phyloP scores from a whole-genome alignment of 345 rosid genomes.

The Acer negundo region DNA sequence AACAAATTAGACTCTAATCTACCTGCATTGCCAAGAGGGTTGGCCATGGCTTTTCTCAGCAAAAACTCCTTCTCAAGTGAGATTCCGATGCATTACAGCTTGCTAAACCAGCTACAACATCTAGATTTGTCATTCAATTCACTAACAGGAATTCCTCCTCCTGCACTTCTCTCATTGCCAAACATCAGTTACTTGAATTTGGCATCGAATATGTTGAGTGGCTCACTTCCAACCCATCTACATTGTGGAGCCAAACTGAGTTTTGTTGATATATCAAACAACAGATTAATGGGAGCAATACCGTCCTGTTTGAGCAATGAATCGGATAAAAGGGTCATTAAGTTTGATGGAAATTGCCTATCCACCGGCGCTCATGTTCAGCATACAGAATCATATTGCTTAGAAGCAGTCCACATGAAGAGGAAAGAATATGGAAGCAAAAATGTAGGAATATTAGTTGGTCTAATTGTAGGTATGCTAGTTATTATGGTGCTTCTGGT shows the following conservation, averaged over 20 bases:
- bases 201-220: constrained; percentile 55
- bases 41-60: constrained; percentile 38
- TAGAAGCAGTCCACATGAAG: constrained; percentile 31
- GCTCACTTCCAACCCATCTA: constrained; percentile 49
- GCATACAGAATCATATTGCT: constrained; percentile 54
- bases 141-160: constrained; percentile 38
- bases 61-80: constrained; percentile 50
- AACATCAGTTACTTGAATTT: constrained; percentile 57
- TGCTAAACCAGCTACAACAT: constrained; percentile 38
- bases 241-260: constrained; percentile 54
- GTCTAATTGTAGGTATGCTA: constrained; percentile 37
- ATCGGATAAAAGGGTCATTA: constrained; percentile 30
- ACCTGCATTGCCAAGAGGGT: constrained; percentile 44
- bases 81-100: constrained; percentile 38
- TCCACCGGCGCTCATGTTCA: constrained; percentile 44
- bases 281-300: constrained; percentile 55
- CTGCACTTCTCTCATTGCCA: constrained; percentile 51
- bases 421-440: constrained; percentile 34
- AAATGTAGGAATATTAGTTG: constrained; percentile 46
- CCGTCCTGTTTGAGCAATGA: constrained; percentile 54
- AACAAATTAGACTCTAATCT: constrained; percentile 41
- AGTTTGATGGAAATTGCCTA: constrained; percentile 58
- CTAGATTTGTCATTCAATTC: constrained; percentile 49
- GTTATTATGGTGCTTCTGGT: constrained; percentile 37
- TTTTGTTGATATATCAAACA: constrained; percentile 60